These are phyloP conservation scores for Rubia tinctorum DNA, from an alignment of 305 asterid genomes.

Conservation along the genomic window DNA sequence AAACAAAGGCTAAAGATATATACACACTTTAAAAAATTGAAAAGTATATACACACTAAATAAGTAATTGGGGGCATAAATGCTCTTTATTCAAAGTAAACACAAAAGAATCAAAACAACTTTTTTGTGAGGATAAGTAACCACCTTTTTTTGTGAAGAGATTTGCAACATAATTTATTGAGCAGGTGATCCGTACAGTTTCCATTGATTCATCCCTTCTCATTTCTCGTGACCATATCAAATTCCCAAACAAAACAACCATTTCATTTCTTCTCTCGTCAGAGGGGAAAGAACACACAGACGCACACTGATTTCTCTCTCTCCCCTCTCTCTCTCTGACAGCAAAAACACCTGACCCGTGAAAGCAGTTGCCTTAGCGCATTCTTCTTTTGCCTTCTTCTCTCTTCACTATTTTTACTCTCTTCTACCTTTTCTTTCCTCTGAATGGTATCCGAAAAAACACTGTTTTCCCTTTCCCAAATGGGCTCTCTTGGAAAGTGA, in stretches of 20 bases:
- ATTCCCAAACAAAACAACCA: constrained; percentile 2
- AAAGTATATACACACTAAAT: no score
- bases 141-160: neutral
- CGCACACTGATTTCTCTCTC: neutral
- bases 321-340: constrained; percentile 15
- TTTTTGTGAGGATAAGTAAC: no score
- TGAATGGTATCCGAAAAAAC: neutral
- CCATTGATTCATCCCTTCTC: constrained; percentile 27
- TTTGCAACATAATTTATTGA: neutral
- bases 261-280: constrained; percentile 7
- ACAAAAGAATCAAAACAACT: no score
- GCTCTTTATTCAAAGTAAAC: no score
- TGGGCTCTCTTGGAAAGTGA: constrained; percentile 4
- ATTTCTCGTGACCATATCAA: constrained; percentile 28
- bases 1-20: no score
- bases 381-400: constrained; percentile 5
- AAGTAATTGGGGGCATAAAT: no score
- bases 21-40: no score
- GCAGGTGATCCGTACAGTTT: constrained; percentile 17
- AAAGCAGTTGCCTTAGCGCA: constrained; percentile 21
- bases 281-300: neutral
- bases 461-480: neutral
- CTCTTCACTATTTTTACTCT: constrained; percentile 3
- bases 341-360: constrained; percentile 34
- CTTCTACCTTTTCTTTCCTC: neutral